Evolutionary conservation across 257 asterid genomes (phyloP), one percentile per base, ranked within the genome.

Genomic region (Solanum sejunctum): DNA sequence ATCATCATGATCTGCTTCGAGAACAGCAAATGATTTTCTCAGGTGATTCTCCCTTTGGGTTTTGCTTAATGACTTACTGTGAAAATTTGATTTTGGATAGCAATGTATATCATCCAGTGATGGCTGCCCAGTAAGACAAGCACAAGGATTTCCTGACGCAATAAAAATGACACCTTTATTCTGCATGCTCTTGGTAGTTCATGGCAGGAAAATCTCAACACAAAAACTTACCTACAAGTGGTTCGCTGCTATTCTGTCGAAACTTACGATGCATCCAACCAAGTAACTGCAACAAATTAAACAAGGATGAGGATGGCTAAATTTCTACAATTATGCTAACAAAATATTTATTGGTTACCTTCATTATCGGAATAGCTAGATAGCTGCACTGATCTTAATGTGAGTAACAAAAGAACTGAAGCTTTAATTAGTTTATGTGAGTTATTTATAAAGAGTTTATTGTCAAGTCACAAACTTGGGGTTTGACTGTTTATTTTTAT

Each of bases 241-340:
- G 89, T 84, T 93, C 98, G 57, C 72, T 84, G 92, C 85, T 93
- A 88, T 89, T 94, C 91, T 94, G 98, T 90, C 90, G 88, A 82
- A 97, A 92, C 94, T 95, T 95, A 70, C 98, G 95, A 86, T 97
- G 99, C 98, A 95, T 92, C 99, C 99, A 96, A 47, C 97, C 98
- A 47, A 96, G 93, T 90, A 96, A 87, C 99, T 96, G 98, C 94
- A 86, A 52, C 28, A 23, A 87, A 20, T 20, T 70, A 70, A 86
- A 52, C 21, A 36, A 32, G 63, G 49, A 67, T 49, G n/a, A 75
- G 21, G 21, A 47, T 47, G 41, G 58, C 17, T 21, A 47, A 12
- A 26, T 10, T 64, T 7, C 12, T 64, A 64, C 43, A 52, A 52
- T 52, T 52, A 77, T 18, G 26, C 39, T 36, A 43, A 70, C 54